These are phyloP conservation scores for Fusarium sororula DNA, from an alignment of 2,329 filamentous ascomycete genomes.

Conservation along the genomic window DNA sequence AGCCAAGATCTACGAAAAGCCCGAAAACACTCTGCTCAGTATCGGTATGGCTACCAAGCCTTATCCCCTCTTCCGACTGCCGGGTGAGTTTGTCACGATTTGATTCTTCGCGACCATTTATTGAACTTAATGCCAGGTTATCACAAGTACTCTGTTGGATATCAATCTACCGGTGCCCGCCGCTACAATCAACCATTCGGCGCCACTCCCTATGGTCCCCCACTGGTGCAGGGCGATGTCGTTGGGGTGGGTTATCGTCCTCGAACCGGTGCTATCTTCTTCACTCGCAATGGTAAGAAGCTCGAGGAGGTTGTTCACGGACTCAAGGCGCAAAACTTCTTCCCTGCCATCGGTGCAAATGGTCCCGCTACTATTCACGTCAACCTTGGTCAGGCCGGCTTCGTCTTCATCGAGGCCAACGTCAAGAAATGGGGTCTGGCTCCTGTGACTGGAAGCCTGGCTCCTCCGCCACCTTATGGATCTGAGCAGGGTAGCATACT, in stretches of 20 bases:
- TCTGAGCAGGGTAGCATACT: constrained; percentile 97
- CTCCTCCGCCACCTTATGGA: constrained; percentile 94
- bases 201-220: constrained; percentile 81
- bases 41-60: constrained; percentile 97
- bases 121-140: constrained; percentile 64
- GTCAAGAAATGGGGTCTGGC: constrained; percentile 99
- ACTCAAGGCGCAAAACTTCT: constrained; percentile 94
- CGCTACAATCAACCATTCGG: constrained; percentile 93
- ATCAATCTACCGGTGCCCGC: constrained; percentile 86
- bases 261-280: constrained; percentile 94
- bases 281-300: constrained; percentile 97
- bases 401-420: constrained; percentile 98
- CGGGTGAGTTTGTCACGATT: constrained; percentile 68
- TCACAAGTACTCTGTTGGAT: constrained; percentile 92
- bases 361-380: constrained; percentile 93
- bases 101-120: background rate
- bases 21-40: constrained; percentile 84
- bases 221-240: constrained; percentile 91
- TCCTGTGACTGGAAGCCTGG: constrained; percentile 93
- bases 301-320: constrained; percentile 94
- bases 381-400: constrained; percentile 97
- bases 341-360: constrained; percentile 95
- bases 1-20: constrained; percentile 97
- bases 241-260: constrained; percentile 95
- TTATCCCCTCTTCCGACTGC: constrained; percentile 92